Evolutionary conservation across 1,284 basidiomycete species (phyloP), one percentile per base, ranked within the genome.

Genomic region (Tremellales sp.): DNA sequence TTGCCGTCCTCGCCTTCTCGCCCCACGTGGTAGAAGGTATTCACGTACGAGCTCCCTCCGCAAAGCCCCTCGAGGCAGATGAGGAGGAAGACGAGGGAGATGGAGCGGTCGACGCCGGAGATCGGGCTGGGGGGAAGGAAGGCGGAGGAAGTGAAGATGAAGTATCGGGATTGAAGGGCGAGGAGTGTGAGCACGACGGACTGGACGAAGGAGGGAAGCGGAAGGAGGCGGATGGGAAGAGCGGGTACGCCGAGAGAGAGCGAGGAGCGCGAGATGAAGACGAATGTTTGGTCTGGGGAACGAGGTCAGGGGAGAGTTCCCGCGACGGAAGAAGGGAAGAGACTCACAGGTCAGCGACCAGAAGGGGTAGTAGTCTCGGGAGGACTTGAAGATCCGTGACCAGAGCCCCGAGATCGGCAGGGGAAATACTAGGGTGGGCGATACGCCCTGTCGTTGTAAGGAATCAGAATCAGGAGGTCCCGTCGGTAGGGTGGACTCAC

Each of bases 351-450:
- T 71, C 26, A 73, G 44, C 8, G 67, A 66, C 87, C 89, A 91
- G 33, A 94, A 79, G 5, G 93, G 92, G 70, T 97, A 97, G 68
- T 94, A 98, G 66, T 98, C 94, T 27, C 88, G 78, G 26, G 94
- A 79, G 1, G 82, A 84, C 58, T 87, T 82, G 56, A 97, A 89
- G 48, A 97, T 82, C 78, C 43, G 89, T 70, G 37, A 92, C 60
- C 61, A 84, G 76, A 64, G 83, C 74, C 32, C 71, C 1, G n/a
- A 74, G 63, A 31, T 79, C 0, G 94, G 94, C 10, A 95, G 78
- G 1, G 89, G 85, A 65, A 95, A 98, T 13, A 97, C 71, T 10
- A 98, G 77, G 0, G 91, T 97, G 0, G 94, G 93, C 10, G 90
- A 81, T 10, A 95, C 81, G 19, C 91, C 91, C 81, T 89, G 50